Evolutionary conservation across 768 basidiomycete species (phyloP), one percentile per base, ranked within the genome.

Genomic region (Boletus rufocinnamomeus): DNA sequence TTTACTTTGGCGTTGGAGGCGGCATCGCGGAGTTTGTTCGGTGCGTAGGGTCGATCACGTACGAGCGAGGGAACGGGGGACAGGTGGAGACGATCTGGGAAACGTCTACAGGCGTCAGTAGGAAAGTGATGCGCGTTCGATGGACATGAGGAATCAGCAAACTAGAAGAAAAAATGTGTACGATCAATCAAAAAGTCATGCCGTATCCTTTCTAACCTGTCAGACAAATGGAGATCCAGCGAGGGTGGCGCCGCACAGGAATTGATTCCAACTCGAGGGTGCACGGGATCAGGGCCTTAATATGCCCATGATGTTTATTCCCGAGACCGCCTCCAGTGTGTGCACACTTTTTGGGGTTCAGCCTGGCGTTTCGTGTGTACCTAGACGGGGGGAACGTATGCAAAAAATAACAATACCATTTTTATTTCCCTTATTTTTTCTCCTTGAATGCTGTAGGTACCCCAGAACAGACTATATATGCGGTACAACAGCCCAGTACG

Each of bases 1-100:
- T 98, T 21, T 98, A 98, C 70, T 98, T 98, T 71, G 96, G 96
- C 8, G 93, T 98, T 5, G 95, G 95, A 1, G 95, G 96, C 0
- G 92, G 95, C 8, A 76, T 95, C 28, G 72, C 81, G 14, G 90
- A 87, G 59, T 96, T 96, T 64, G 70, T 84, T n/a, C 68, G 74
- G 28, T 79, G 78, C 7, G 81, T 93, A 0, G 66, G 46, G 38
- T 56, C 62, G 21, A 41, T 27, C 4, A 38, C 30, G 1, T 52
- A 55, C 3, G 54, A 56, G 8, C 38, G 21, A 43, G 60, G 49
- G 4, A 7, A 8, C 6, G 41, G 68, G 28, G 86, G 83, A 0
- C 71, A 60, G 30, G 82, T 86, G 1, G 77, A 82, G 63, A 81
- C 77, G 3, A 82, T 93, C 1, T 87, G 84, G 82, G 87, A 91